A percentile compares a stretch with the other conserved stretches of the same genome.
Conservation (phyloP, 768 basidiomycete species). For the Rhodosporidiobolus sp. region DNA sequence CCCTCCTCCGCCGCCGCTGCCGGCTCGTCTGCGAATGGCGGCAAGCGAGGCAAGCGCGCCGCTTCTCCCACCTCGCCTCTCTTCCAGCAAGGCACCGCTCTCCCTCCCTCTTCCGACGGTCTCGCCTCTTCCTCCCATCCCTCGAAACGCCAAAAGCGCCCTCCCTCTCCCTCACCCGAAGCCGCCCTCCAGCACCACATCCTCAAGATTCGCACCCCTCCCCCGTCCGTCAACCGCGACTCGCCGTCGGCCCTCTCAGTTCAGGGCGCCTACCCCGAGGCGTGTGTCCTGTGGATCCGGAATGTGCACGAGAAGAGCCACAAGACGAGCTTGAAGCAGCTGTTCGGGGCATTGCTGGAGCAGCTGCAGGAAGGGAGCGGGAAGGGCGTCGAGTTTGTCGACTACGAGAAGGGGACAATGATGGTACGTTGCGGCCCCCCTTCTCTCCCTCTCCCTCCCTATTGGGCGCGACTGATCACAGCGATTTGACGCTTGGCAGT, state of each 20-base stretch:
- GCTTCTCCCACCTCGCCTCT: not conserved
- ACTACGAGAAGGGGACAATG: constrained; percentile 33
- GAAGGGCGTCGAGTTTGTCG: constrained; percentile 36
- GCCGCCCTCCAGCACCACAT: not conserved
- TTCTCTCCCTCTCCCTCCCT: not conserved
- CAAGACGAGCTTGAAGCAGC: constrained; percentile 16
- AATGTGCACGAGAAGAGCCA: constrained; percentile 32
- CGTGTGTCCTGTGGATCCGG: constrained; percentile 31
- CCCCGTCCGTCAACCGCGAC: constrained; percentile 7
- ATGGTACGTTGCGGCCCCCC: not conserved
- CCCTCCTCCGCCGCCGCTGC: not conserved
- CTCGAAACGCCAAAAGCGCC: constrained; percentile 5
- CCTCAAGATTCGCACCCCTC: constrained; percentile 11
- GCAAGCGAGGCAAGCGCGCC: not conserved
- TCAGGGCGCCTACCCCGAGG: constrained; percentile 28
- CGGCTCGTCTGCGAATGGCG: not conserved
- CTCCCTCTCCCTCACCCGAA: constrained; percentile 4
- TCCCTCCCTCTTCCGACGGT: not conserved
- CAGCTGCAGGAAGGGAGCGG: constrained; percentile 33
- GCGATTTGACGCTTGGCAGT: not conserved
- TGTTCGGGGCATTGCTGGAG: constrained; percentile 29
- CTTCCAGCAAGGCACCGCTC: not conserved
- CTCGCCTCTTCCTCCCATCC: not conserved
- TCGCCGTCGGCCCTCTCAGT: constrained; percentile 6
- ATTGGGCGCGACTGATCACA: not conserved